These are phyloP conservation scores for Populus pruinosa DNA, from an alignment of 345 rosid species.

Conservation along the genomic window DNA sequence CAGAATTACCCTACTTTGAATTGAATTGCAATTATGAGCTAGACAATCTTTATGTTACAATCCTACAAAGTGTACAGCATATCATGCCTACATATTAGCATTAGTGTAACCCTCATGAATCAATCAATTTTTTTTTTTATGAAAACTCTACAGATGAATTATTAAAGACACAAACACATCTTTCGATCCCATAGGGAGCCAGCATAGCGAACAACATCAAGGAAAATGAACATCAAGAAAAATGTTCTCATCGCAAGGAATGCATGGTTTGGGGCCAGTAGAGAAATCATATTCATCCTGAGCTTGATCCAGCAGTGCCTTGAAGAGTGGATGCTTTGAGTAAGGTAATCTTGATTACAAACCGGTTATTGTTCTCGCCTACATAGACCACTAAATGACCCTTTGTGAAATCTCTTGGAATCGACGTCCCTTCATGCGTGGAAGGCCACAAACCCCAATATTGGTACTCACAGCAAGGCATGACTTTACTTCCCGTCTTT, in stretches of 20 bases:
- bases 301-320: slow-evolving; percentile 72
- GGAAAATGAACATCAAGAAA: slow-evolving; percentile 64
- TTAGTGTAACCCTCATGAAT: slow-evolving; percentile 28
- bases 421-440: slow-evolving; percentile 36
- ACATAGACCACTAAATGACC: slow-evolving; percentile 83
- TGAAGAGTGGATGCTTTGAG: slow-evolving; percentile 76
- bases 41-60: slow-evolving; percentile 29
- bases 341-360: slow-evolving; percentile 61
- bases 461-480: slow-evolving; percentile 44
- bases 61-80: slow-evolving; percentile 25
- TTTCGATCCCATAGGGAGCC: slow-evolving; percentile 39
- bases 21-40: slow-evolving; percentile 19
- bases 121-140: slow-evolving; percentile 15
- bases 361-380: slow-evolving; percentile 63
- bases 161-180: slow-evolving; percentile 33
- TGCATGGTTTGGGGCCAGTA: slow-evolving; percentile 59
- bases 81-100: slow-evolving; percentile 25
- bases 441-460: slow-evolving; percentile 44
- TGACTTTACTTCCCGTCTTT: slow-evolving; percentile 41
- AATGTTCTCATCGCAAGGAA: slow-evolving; percentile 70
- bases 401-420: slow-evolving; percentile 81
- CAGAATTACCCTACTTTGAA: slow-evolving; percentile 1
- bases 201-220: slow-evolving; percentile 64
- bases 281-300: slow-evolving; percentile 63
- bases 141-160: slow-evolving; percentile 6